These are phyloP conservation scores for Colletotrichum nymphaeae DNA, from an alignment of 2,329 filamentous ascomycete species.

Conservation along the genomic window DNA sequence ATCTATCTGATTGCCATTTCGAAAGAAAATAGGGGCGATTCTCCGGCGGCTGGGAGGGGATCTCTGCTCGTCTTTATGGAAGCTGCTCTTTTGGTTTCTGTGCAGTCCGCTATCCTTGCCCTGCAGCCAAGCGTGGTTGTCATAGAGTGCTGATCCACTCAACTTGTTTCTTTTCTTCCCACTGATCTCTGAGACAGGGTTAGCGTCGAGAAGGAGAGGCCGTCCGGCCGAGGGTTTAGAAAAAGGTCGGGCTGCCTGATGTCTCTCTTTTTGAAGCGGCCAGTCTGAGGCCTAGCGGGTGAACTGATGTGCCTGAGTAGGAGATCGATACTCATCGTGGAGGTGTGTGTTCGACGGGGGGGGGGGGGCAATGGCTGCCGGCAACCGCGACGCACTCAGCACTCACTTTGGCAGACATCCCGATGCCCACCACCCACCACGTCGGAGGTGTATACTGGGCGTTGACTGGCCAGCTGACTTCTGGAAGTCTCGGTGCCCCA, in stretches of 20 bases:
- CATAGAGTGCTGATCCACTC: constrained; percentile 33
- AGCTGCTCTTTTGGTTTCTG: constrained; percentile 10
- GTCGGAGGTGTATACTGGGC: neutral
- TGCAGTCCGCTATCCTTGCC: constrained; percentile 28
- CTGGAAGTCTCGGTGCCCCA: neutral
- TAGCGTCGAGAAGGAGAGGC: constrained; percentile 30
- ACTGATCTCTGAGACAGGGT: constrained; percentile 35
- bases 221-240: constrained; percentile 18
- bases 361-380: constrained; percentile 11
- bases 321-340: constrained; percentile 16
- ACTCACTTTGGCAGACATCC: neutral
- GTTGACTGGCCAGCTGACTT: constrained; percentile 13
- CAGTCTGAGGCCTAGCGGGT: constrained; percentile 23
- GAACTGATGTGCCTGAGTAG: constrained; percentile 1
- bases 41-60: constrained; percentile 15
- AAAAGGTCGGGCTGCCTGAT: constrained; percentile 27
- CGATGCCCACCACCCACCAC: neutral
- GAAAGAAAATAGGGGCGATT: neutral
- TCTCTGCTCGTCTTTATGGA: constrained; percentile 29
- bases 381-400: neutral
- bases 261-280: constrained; percentile 26
- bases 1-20: constrained; percentile 25
- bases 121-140: constrained; percentile 36
- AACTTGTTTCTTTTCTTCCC: constrained; percentile 33
- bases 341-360: constrained; percentile 9